A percentile compares a stretch with the other conserved stretches of the same genome.
Conservation (phyloP, 768 basidiomycete species). For the Mycena albidolilacea region DNA sequence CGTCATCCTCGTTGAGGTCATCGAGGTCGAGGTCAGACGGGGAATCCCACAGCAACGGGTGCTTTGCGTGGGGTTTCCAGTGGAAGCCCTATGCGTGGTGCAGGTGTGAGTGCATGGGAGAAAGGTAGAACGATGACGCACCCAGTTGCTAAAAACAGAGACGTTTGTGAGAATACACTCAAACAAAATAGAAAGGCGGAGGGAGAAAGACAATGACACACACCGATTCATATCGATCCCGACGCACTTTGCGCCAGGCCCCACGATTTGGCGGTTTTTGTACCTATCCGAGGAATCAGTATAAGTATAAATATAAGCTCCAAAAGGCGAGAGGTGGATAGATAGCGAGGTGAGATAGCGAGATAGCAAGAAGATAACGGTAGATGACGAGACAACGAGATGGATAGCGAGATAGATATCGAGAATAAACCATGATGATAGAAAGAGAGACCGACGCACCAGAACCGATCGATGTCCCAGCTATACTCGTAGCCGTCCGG, state of each 20-base stretch:
- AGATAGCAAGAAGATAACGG: too few relatives aligned
- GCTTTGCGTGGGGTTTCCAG: constrained; percentile 59
- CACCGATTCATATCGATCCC: constrained; percentile 88
- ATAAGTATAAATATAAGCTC: not conserved
- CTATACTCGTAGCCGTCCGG: constrained; percentile 85
- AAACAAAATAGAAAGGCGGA: too few relatives aligned
- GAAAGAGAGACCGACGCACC: constrained; percentile 50
- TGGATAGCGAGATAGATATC: too few relatives aligned
- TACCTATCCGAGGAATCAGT: constrained; percentile 57
- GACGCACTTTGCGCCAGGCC: constrained; percentile 64
- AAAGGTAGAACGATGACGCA: constrained; percentile 40
- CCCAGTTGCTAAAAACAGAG: constrained; percentile 71
- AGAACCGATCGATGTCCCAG: constrained; percentile 78
- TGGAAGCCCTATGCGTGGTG: constrained; percentile 71
- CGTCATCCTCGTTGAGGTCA: too few relatives aligned
- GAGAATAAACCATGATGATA: too few relatives aligned
- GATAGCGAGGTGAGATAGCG: too few relatives aligned
- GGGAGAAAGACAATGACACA: constrained; percentile 20
- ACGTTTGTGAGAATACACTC: not conserved
- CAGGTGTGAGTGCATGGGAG: too few relatives aligned
- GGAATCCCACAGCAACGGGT: too few relatives aligned
- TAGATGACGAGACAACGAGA: too few relatives aligned
- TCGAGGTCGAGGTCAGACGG: too few relatives aligned
- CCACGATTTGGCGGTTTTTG: constrained; percentile 76
- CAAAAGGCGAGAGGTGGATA: too few relatives aligned